phyloP scores from a whole-genome alignment of 2,329 filamentous ascomycete genomes.

The Fusarium marasasianum region DNA sequence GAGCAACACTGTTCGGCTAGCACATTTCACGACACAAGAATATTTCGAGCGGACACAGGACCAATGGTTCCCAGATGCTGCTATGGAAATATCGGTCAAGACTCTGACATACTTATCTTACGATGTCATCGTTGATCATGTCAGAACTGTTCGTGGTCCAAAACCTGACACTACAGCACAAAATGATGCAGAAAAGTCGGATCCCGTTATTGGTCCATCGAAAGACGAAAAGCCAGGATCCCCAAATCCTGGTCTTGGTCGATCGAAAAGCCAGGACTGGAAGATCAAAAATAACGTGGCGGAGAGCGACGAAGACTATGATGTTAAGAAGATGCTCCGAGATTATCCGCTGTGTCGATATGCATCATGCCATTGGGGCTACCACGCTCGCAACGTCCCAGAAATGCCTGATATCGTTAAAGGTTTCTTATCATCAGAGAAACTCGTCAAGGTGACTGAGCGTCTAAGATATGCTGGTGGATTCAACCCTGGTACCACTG shows the following conservation, averaged over 20 bases:
- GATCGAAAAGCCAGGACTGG: neutral
- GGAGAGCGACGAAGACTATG: conserved; percentile 46
- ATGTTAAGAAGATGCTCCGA: conserved; percentile 45
- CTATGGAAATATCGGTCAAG: neutral
- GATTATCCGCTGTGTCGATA: neutral
- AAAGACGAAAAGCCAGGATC: conserved; percentile 5
- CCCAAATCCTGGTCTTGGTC: neutral
- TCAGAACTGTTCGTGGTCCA: neutral
- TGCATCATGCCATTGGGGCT: neutral
- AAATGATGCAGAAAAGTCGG: neutral
- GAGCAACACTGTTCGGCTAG: conserved; percentile 51
- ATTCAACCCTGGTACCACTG: neutral
- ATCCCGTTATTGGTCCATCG: neutral
- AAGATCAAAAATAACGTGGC: conserved; percentile 28
- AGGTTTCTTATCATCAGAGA: neutral
- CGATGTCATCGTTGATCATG: neutral
- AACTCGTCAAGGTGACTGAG: neutral
- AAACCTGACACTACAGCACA: neutral
- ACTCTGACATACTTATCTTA: neutral
- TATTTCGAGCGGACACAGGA: conserved; percentile 48
- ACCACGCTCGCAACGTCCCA: neutral
- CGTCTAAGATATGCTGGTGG: neutral
- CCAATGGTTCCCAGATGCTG: neutral
- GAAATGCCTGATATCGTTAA: neutral
- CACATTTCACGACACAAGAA: conserved; percentile 58